A percentile compares a stretch with the other conserved stretches of the same genome.
These are phyloP conservation scores for Cladosporium cucumerinum DNA, from an alignment of 2,329 filamentous ascomycete genomes.

Conservation along the genomic window DNA sequence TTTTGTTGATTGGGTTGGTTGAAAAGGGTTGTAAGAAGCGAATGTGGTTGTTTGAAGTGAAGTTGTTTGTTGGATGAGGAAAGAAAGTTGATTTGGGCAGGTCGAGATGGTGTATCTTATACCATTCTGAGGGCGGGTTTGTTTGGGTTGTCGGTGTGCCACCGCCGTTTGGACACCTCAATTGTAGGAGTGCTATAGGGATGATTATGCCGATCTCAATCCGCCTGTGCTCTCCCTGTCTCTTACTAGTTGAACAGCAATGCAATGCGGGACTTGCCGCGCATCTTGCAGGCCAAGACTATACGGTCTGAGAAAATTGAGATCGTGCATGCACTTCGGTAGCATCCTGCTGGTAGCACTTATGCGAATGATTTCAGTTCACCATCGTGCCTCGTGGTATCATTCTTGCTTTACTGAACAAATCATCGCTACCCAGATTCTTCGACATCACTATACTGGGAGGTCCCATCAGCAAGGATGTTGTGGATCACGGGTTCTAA, in stretches of 20 bases:
- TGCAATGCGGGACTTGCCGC: constrained; percentile 6
- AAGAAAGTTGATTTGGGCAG: neutral
- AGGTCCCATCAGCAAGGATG: neutral
- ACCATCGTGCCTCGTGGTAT: neutral
- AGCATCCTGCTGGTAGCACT: neutral
- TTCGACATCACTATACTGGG: neutral
- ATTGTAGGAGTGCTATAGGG: constrained; percentile 7
- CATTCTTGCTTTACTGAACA: neutral
- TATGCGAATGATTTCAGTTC: neutral
- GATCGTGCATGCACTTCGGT: neutral
- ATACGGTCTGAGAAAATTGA: neutral
- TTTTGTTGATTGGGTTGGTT: constrained; percentile 12
- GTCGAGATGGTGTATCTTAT: constrained; percentile 13
- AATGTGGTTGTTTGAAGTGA: constrained; percentile 14
- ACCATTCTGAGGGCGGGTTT: neutral
- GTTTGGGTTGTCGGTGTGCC: constrained; percentile 13
- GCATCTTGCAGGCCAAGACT: neutral
- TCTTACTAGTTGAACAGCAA: constrained; percentile 5
- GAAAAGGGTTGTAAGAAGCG: constrained; percentile 13
- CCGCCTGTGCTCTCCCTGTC: constrained; percentile 7
- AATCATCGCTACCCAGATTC: neutral
- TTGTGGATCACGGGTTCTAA: neutral
- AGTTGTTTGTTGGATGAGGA: constrained; percentile 12
- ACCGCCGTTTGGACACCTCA: constrained; percentile 9
- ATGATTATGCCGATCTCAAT: constrained; percentile 14